Percentiles rank a stretch among this genome's conserved stretches.
These are phyloP conservation scores for Mycosarcoma maydis DNA, from an alignment of 1,284 basidiomycete genomes.

Conservation along the genomic window DNA sequence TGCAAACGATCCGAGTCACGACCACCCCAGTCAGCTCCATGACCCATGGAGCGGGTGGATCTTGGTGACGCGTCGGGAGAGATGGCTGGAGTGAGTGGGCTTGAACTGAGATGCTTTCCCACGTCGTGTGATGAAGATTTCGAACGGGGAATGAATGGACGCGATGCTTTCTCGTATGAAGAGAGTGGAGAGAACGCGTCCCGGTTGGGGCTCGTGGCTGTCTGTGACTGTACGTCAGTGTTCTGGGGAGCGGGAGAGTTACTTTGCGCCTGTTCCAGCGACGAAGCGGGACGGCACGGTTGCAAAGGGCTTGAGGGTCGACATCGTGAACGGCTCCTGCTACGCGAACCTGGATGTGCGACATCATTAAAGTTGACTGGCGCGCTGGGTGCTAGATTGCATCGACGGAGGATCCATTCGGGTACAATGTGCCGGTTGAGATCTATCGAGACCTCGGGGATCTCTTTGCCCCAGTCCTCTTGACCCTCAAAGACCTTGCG, in stretches of 20 bases:
- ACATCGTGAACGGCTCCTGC: slow-evolving; percentile 24
- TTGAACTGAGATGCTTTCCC: slow-evolving; percentile 21
- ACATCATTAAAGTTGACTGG: slow-evolving; percentile 1
- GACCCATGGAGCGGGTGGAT: slow-evolving; percentile 28
- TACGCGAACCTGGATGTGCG: slow-evolving; percentile 5
- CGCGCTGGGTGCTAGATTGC: slow-evolving; percentile 26
- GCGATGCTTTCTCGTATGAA: slow-evolving; percentile 25
- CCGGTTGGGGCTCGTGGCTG: slow-evolving; percentile 6
- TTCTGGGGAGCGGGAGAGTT: not conserved
- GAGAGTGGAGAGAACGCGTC: slow-evolving; percentile 10
- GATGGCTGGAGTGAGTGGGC: slow-evolving; percentile 23
- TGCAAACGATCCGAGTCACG: slow-evolving; percentile 28
- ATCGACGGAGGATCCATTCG: slow-evolving; percentile 77
- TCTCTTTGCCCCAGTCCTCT: slow-evolving; percentile 63
- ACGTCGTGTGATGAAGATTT: slow-evolving; percentile 10
- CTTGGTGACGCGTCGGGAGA: slow-evolving; percentile 34
- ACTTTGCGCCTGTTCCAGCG: slow-evolving; percentile 12
- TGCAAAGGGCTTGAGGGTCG: slow-evolving; percentile 19
- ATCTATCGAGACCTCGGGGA: slow-evolving; percentile 82
- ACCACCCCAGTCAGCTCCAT: slow-evolving; percentile 28
- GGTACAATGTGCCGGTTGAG: slow-evolving; percentile 95
- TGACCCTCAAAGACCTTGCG: slow-evolving; percentile 64
- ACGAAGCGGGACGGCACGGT: slow-evolving; percentile 14
- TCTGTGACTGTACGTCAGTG: slow-evolving; percentile 3
- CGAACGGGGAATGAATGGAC: slow-evolving; percentile 4